Percentiles rank a stretch among this genome's conserved stretches.
These are phyloP conservation scores for Saitozyma podzolica DNA, from an alignment of 768 basidiomycete species.

Conservation along the genomic window DNA sequence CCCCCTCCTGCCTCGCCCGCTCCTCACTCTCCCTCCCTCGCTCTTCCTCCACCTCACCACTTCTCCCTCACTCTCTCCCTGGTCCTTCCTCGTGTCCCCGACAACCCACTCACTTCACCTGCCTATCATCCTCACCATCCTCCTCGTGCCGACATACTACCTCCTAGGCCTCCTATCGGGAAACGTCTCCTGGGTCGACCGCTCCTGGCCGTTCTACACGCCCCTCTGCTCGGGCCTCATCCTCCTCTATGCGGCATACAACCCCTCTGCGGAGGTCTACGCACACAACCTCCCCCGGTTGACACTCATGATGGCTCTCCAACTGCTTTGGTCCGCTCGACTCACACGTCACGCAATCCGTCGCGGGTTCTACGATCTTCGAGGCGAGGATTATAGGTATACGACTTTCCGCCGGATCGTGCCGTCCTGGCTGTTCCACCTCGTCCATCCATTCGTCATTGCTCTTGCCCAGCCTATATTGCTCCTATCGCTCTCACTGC, in stretches of 20 bases:
- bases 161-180: slow-evolving; percentile 42
- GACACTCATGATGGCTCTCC: slow-evolving; percentile 69
- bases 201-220: slow-evolving; percentile 72
- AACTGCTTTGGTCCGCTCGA: slow-evolving; percentile 58
- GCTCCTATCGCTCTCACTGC: slow-evolving; percentile 63
- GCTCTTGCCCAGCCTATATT: slow-evolving; percentile 77
- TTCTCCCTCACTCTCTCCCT: slow-evolving; percentile 19
- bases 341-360: slow-evolving; percentile 79
- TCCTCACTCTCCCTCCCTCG: slow-evolving; percentile 17
- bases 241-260: slow-evolving; percentile 65
- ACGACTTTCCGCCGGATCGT: slow-evolving; percentile 66
- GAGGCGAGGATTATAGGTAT: slow-evolving; percentile 78
- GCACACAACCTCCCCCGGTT: slow-evolving; percentile 67
- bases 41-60: slow-evolving; percentile 22
- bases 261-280: slow-evolving; percentile 55
- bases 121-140: slow-evolving; percentile 24
- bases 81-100: slow-evolving; percentile 21
- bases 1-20: slow-evolving; percentile 17
- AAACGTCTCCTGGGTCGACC: slow-evolving; percentile 56
- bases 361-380: slow-evolving; percentile 71
- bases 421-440: slow-evolving; percentile 61
- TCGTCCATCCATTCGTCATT: slow-evolving; percentile 72
- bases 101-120: slow-evolving; percentile 38
- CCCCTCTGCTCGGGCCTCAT: slow-evolving; percentile 79
- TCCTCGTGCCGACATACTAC: slow-evolving; percentile 31